Conservation (phyloP, 2,329 filamentous ascomycete species). For the Cladorrhinum sp. region DNA sequence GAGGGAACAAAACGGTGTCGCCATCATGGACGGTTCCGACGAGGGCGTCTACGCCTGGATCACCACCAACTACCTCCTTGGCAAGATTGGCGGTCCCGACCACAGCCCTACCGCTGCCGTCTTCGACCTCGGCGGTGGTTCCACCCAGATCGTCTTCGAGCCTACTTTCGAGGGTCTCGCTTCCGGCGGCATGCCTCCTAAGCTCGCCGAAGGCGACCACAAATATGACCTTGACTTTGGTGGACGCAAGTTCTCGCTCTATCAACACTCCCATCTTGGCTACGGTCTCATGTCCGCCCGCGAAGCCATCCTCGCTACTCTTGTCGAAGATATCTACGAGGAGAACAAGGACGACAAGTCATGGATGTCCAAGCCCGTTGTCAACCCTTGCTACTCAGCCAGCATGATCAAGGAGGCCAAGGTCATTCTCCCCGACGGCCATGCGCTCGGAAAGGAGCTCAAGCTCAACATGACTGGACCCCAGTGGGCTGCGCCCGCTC, state of each 20-base stretch:
- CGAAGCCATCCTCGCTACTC: slow-evolving; percentile 72
- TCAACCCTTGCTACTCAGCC: slow-evolving; percentile 83
- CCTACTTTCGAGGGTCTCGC: slow-evolving; percentile 78
- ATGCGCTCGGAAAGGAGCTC: slow-evolving; percentile 61
- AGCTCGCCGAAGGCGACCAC: slow-evolving; percentile 85
- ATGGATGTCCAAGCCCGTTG: slow-evolving; percentile 69
- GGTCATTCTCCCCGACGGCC: slow-evolving; percentile 64
- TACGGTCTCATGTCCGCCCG: slow-evolving; percentile 96
- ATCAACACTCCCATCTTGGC: slow-evolving; percentile 96
- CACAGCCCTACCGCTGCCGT: slow-evolving; percentile 87
- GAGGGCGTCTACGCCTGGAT: slow-evolving; percentile 99
- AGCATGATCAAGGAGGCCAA: slow-evolving; percentile 73
- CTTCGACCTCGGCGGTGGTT: slow-evolving; percentile 94
- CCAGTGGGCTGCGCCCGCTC: slow-evolving; percentile 67
- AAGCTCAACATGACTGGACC: slow-evolving; percentile 89
- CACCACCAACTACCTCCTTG: slow-evolving; percentile 96
- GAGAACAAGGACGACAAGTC: slow-evolving; percentile 52
- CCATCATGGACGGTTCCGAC: slow-evolving; percentile 96
- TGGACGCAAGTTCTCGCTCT: slow-evolving; percentile 84
- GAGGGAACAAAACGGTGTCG: slow-evolving; percentile 78
- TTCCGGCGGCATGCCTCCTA: slow-evolving; percentile 78
- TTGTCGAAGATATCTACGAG: slow-evolving; percentile 70
- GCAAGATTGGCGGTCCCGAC: slow-evolving; percentile 93
- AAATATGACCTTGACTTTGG: slow-evolving; percentile 92
- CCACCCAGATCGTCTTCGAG: slow-evolving; percentile 98